Base-by-base conservation (phyloP, 1,284 basidiomycete genomes). In the Rhodotorula glutinis region DNA sequence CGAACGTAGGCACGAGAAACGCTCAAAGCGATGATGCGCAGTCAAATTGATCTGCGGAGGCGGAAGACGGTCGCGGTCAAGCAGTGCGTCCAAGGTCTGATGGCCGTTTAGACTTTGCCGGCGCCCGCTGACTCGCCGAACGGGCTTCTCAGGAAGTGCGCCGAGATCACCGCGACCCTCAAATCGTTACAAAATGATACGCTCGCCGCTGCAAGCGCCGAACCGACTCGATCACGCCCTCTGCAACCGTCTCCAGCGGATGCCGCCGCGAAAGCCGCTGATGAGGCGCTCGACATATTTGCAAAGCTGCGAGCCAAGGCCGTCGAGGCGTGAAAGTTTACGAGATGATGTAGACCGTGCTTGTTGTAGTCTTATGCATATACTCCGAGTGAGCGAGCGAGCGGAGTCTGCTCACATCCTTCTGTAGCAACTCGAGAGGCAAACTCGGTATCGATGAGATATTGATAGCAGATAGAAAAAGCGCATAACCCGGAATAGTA, bases 21-120 rank as follows among this genome's bases (percentile, higher is more conserved):
- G 25, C 69, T 78, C 52, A 76, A 77, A 43, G 59, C 60, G n/a
- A 67, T 78, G 62, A 73, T 78, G 74, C 62, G 74, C 16, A 54
- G 60, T 16, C 75, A 77, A 62, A 76, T 79, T 13, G 73, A 75
- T 25, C 65, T 70, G 23, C 57, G 77, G 16, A 63, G 53, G 49
- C 63, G 63, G 7, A 75, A 73, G 52, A 75, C 75, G 11, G 57
- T n/a, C 14, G 71, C 72, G 23, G 66, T 75, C 63, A 64, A 59
- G 27, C 56, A 66, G 71, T 72, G 23, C 53, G 70, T 53, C 19
- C 23, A n/a, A n/a, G n/a, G n/a, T n/a, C n/a, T n/a, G n/a, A n/a
- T n/a, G n/a, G n/a, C n/a, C n/a, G n/a, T n/a, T n/a, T n/a, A n/a
- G n/a, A n/a, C n/a, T n/a, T n/a, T n/a, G n/a, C n/a, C n/a, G n/a